These are phyloP conservation scores for Colletotrichum costaricense DNA, from an alignment of 2,329 filamentous ascomycete genomes.

Conservation along the genomic window DNA sequence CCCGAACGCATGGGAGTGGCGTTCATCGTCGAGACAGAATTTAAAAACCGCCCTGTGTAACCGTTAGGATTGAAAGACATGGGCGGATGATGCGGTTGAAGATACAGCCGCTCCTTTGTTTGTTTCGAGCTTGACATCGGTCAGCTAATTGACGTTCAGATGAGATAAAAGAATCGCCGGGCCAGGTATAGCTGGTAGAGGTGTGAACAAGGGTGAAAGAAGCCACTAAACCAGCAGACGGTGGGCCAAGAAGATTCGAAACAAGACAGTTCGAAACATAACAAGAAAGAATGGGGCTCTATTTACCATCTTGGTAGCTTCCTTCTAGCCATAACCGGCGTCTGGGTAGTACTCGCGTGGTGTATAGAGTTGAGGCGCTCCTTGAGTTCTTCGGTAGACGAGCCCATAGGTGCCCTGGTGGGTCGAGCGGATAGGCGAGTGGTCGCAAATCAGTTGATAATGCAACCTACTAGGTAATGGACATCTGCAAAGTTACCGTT, in stretches of 20 bases:
- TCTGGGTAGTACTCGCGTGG: background rate
- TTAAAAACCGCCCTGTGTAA: background rate
- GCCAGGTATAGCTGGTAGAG: background rate
- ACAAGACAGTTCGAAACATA: background rate
- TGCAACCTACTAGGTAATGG: background rate
- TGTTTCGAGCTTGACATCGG: background rate
- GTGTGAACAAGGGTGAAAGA: background rate
- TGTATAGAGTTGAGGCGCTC: background rate
- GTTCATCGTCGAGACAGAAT: background rate
- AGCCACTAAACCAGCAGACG: background rate
- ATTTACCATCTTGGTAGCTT: background rate
- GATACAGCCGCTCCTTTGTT: background rate
- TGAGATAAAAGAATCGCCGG: background rate
- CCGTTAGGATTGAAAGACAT: background rate
- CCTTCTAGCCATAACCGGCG: background rate
- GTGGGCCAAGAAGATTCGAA: background rate
- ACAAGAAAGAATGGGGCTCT: background rate
- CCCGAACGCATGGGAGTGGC: slow-evolving; percentile 1
- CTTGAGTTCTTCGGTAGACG: background rate
- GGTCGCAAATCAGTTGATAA: background rate
- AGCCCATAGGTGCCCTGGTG: background rate
- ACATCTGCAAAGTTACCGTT: background rate
- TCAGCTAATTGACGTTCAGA: background rate
- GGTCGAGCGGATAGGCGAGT: background rate
- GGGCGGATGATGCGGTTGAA: background rate